Percentiles rank a stretch among this genome's conserved stretches.
phyloP scores from a whole-genome alignment of 169 alveolate genomes.

The Theileria annulata region DNA sequence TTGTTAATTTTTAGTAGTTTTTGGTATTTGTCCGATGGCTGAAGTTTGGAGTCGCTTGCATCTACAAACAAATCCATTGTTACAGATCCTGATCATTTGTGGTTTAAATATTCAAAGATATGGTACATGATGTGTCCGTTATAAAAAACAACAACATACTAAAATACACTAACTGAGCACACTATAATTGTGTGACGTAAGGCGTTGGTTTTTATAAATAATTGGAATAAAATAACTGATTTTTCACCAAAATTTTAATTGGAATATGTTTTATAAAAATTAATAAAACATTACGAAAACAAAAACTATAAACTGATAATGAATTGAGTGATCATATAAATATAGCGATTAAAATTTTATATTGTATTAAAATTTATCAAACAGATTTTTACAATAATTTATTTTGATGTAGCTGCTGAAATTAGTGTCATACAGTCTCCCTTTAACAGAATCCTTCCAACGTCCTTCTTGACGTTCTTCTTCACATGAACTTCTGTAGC shows the following conservation, averaged over 20 bases:
- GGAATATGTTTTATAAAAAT: background rate
- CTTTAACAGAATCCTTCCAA: slow-evolving; percentile 90
- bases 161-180: slow-evolving; percentile 2
- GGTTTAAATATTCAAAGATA: too few species aligned
- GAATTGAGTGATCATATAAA: too few species aligned
- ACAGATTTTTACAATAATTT: slow-evolving; percentile 29
- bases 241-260: background rate
- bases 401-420: slow-evolving; percentile 76
- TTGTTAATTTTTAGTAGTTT: background rate
- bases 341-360: background rate
- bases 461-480: slow-evolving; percentile 80
- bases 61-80: slow-evolving; percentile 63
- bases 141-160: slow-evolving; percentile 11
- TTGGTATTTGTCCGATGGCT: slow-evolving; percentile 32
- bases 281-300: background rate
- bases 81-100: background rate
- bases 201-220: background rate
- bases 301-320: too few species aligned
- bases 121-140: background rate
- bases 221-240: background rate
- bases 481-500: slow-evolving; percentile 89
- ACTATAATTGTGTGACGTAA: background rate
- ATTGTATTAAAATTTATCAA: background rate
- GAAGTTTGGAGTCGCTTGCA: slow-evolving; percentile 44
- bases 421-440: slow-evolving; percentile 94